Percentiles rank a stretch among this genome's conserved stretches.
Evolutionary conservation across 23 red algal genomes (phyloP).

Genomic region (Gracilaria domingensis): DNA sequence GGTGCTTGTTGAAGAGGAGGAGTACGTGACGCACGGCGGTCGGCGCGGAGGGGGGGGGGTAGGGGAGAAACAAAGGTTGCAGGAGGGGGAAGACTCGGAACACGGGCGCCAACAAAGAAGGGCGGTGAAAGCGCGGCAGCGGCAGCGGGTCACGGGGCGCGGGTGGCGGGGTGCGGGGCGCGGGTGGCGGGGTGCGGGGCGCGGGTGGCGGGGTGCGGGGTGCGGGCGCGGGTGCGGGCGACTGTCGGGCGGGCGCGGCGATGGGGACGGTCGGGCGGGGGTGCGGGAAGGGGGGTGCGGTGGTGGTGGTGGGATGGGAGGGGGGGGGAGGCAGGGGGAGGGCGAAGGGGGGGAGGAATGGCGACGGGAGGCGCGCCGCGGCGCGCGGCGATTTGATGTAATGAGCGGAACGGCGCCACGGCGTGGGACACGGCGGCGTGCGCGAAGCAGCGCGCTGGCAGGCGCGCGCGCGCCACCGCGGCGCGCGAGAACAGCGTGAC

Average conservation of each 20-base stretch:
- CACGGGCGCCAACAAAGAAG: background rate
- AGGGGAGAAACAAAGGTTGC: background rate
- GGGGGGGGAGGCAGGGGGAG: background rate
- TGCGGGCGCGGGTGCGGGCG: too few relatives aligned
- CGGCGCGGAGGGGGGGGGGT: background rate
- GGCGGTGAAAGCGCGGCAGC: too few relatives aligned
- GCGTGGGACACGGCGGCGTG: conserved; percentile 23
- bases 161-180: too few relatives aligned
- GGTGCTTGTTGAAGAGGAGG: too few relatives aligned
- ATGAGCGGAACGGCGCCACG: background rate
- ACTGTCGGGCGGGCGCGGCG: too few relatives aligned
- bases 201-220: too few relatives aligned
- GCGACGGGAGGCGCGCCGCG: too few relatives aligned
- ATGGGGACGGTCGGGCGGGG: background rate
- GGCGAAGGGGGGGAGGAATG: background rate
- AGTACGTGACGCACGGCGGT: background rate
- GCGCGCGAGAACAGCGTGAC: background rate
- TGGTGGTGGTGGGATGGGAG: background rate
- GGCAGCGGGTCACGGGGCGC: too few relatives aligned
- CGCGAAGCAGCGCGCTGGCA: background rate
- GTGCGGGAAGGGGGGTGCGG: background rate
- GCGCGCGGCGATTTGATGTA: background rate
- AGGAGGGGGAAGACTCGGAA: conserved; percentile 18
- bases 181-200: too few relatives aligned
- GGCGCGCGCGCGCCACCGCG: background rate